Base-by-base conservation (phyloP, 352 stramenopile genomes). In the Globisporangium cystogenes region DNA sequence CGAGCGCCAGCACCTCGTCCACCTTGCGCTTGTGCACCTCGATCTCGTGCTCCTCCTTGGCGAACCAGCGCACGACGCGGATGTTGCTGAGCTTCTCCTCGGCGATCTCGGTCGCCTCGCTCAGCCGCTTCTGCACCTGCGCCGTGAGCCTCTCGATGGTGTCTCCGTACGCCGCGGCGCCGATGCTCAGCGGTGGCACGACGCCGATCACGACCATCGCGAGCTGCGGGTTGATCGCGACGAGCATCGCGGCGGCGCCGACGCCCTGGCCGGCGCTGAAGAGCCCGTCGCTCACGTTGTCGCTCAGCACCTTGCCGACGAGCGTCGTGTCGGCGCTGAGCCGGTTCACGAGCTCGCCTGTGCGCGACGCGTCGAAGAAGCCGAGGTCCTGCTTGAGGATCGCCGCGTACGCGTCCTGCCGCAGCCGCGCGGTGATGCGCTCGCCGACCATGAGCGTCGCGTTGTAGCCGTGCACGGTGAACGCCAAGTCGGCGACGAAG, bases 31-130 rank as follows among this genome's bases (percentile, higher is more conserved):
- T 54, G 62, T 94, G 69, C 4, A 70, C 63, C 11, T 76, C 57
- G 27, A 86, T 67, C 58, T 96, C 87, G 29, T 88, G 59, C 0
- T 70, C 44, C 57, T 96, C 87, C 55, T 86, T 89, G 0, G 83
- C 76, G 52, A 96, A 96, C 82, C 84, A 92, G 1, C 93, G 81
- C 44, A 98, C 95, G 33, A 96, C 96, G 49, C 90, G 87, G 41
- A 98, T 87, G 31, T 96, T 94, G 50, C 74, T 76, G 20, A 98
- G 72, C 39, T 96, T 93, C 62, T 98, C 90, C 61, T 98, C 93
- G 0, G 92, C 93, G 46, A 98, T 79, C 51, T 92, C 80, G 0
- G 92, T 97, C 3, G 92, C 90, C 55, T 93, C 70, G 54, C 87
- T 96, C 37, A 98, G 72, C 49, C 93, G 70, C 23, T 86, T 87